Conservation (phyloP, 1,284 basidiomycete genomes). For the Sporisorium iseilematis-ciliati region DNA sequence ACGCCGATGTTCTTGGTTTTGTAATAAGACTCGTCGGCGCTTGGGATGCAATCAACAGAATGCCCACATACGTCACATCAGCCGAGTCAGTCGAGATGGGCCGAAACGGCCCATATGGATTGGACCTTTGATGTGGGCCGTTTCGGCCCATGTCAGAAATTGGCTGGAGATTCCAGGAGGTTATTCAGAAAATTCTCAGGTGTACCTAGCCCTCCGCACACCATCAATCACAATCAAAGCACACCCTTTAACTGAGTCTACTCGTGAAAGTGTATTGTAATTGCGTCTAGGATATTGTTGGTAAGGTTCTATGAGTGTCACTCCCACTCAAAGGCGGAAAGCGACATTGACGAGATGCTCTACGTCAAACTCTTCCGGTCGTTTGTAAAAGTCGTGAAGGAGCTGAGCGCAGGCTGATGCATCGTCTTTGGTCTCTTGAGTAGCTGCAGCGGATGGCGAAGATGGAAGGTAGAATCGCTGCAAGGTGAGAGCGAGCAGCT, state of each 20-base stretch:
- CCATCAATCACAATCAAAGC: too few species aligned
- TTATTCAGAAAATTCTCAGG: too few species aligned
- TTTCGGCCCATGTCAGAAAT: too few species aligned
- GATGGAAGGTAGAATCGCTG: slow-evolving; percentile 66
- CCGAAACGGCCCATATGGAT: too few species aligned
- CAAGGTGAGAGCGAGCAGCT: slow-evolving; percentile 60
- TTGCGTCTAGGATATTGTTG: neutral
- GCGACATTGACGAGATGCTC: slow-evolving; percentile 58
- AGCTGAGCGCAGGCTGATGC: slow-evolving; percentile 49
- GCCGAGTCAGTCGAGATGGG: too few species aligned
- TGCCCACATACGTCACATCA: neutral
- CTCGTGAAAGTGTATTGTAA: too few species aligned
- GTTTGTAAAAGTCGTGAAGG: slow-evolving; percentile 58
- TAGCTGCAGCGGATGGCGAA: neutral
- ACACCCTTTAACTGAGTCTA: too few species aligned
- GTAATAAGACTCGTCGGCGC: neutral
- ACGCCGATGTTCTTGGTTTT: neutral
- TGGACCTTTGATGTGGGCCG: too few species aligned
- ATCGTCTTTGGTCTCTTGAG: slow-evolving; percentile 20
- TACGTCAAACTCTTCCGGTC: slow-evolving; percentile 57
- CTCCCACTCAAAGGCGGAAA: slow-evolving; percentile 27
- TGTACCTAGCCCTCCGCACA: too few species aligned
- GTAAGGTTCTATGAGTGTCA: neutral
- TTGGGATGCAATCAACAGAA: too few species aligned
- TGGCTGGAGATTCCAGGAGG: too few species aligned